Conservation (phyloP, 192 early-diverging fungal species). For the Coemansia sp. region DNA sequence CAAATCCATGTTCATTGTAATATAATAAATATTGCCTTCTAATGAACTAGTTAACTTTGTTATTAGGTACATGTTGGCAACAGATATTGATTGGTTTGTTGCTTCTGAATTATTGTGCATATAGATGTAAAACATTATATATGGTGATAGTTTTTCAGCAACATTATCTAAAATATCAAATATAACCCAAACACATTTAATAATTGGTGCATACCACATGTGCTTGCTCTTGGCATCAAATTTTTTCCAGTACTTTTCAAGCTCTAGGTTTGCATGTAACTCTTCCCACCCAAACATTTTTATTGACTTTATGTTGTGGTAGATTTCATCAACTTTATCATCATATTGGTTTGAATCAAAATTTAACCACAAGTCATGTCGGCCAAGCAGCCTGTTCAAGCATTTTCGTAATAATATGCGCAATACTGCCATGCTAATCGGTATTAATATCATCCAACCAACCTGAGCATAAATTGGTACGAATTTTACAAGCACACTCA, state of each 20-base stretch:
- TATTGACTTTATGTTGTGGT: constrained; percentile 28
- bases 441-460: constrained; percentile 23
- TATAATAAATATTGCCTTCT: not conserved
- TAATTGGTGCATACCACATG: not conserved
- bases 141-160: constrained; percentile 10
- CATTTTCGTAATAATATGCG: not conserved
- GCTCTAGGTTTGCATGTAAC: constrained; percentile 13
- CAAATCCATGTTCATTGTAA: not conserved
- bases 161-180: not conserved
- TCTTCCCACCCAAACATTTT: constrained; percentile 41
- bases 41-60: constrained; percentile 3
- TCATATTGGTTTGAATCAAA: not conserved
- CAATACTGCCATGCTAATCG: not conserved
- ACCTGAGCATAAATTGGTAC: constrained; percentile 18
- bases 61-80: constrained; percentile 25
- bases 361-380: not conserved
- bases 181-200: not conserved
- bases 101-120: constrained; percentile 1
- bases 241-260: constrained; percentile 4
- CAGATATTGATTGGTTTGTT: not conserved
- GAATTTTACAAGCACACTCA: constrained; percentile 2
- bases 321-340: constrained; percentile 19
- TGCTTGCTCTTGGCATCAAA: constrained; percentile 3
- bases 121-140: constrained; percentile 16
- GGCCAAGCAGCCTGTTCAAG: constrained; percentile 5